These are phyloP conservation scores for Lophium mytilinum DNA, from an alignment of 495 filamentous ascomycete species.

Conservation along the genomic window DNA sequence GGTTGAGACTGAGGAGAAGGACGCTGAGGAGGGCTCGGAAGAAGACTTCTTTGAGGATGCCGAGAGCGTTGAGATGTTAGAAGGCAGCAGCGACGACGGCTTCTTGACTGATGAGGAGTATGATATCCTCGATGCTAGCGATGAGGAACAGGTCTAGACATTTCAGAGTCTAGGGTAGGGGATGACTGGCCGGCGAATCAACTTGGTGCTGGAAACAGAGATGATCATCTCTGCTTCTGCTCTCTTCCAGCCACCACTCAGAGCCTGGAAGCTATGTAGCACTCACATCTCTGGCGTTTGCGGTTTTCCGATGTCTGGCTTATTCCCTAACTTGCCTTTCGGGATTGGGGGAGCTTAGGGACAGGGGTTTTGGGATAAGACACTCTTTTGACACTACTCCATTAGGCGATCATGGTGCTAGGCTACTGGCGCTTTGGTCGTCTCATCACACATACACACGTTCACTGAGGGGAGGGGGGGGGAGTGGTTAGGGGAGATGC, in stretches of 20 bases:
- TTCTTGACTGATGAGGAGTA: slow-evolving; percentile 98
- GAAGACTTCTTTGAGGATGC: slow-evolving; percentile 30
- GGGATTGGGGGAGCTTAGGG: not conserved
- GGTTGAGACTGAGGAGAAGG: slow-evolving; percentile 8
- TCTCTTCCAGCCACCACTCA: no score
- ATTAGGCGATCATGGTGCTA: no score
- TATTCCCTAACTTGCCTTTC: not conserved
- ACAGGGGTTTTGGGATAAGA: not conserved
- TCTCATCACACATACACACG: no score
- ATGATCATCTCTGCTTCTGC: no score
- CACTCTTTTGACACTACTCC: not conserved
- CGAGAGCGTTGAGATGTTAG: slow-evolving; percentile 35
- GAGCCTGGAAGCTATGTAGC: no score
- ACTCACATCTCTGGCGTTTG: not conserved
- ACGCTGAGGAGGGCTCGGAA: slow-evolving; percentile 11
- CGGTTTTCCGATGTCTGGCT: not conserved
- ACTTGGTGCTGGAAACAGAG: no score
- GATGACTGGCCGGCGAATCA: no score
- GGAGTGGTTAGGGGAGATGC: no score
- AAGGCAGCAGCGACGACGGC: slow-evolving; percentile 46
- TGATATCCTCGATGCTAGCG: slow-evolving; percentile 89
- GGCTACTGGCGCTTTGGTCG: no score
- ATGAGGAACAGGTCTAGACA: slow-evolving; percentile 59
- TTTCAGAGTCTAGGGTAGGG: no score
- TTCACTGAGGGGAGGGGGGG: no score